Percentiles rank a stretch among this genome's conserved stretches.
phyloP scores from a whole-genome alignment of 2,329 filamentous ascomycete genomes.

The Aspergillus chevalieri region DNA sequence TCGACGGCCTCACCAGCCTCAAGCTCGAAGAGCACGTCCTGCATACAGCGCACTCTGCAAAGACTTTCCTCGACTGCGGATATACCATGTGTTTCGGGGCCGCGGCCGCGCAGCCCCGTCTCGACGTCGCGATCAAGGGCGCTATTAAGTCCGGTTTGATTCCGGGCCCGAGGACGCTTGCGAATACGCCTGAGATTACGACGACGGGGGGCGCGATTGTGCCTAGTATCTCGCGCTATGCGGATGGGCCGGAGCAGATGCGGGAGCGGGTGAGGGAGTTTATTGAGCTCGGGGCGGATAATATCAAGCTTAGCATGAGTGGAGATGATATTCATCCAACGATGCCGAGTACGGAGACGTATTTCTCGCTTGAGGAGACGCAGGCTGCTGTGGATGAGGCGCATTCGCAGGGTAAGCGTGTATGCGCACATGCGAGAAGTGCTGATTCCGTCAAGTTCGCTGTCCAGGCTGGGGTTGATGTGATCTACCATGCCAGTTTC shows the following conservation, averaged over 20 bases:
- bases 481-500: constrained; percentile 44
- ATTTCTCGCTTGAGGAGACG: constrained; percentile 43
- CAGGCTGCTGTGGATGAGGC: constrained; percentile 44
- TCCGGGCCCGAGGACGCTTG: constrained; percentile 44
- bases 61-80: constrained; percentile 44
- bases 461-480: constrained; percentile 41
- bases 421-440: constrained; percentile 43
- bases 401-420: constrained; percentile 21
- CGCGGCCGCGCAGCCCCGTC: constrained; percentile 41
- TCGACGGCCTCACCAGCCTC: constrained; percentile 31
- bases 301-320: constrained; percentile 43
- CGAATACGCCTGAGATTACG: constrained; percentile 47
- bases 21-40: constrained; percentile 45
- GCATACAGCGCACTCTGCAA: constrained; percentile 38
- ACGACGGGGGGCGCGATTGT: constrained; percentile 42
- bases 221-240: constrained; percentile 38
- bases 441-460: constrained; percentile 42
- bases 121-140: constrained; percentile 44
- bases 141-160: constrained; percentile 46
- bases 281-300: constrained; percentile 36
- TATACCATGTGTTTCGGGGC: constrained; percentile 39
- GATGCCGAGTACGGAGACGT: constrained; percentile 38
- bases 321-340: constrained; percentile 18
- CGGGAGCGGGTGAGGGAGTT: constrained; percentile 33
- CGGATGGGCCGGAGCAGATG: constrained; percentile 38